Base-by-base conservation (phyloP, 2,329 filamentous ascomycete species). In the Colletotrichum eleusines region DNA sequence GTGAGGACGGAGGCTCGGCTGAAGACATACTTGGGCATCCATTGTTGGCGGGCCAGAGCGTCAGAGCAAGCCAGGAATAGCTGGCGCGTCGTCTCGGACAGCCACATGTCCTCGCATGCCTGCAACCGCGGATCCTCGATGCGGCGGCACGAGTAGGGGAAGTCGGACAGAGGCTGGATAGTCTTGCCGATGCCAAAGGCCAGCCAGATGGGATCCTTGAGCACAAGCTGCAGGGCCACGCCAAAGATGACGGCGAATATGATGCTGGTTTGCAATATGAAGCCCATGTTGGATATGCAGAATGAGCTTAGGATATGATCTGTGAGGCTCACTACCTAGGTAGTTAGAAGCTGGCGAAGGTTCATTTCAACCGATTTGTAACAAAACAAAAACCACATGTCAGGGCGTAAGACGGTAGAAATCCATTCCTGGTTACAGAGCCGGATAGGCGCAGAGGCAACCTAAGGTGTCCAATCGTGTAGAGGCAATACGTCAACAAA, bases 31-130 rank as follows among this genome's bases (percentile, higher is more conserved):
- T 74, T 75, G 2, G 78, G 77, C 57, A 75, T 63, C 77, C 77
- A 79, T 26, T 46, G 69, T n/a, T 20, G 38, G 20, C 76, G 69
- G 0, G 60, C 55, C 8, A 68, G 40, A 2, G 74, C 35, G 11
- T 77, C 75, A 1, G 76, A 77, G 70, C 78, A 80, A 11, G 76
- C 77, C 7, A 79, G 75, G 61, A 78, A 80, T 12, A 79, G 69
- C 53, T 76, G 74, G 16, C 77, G 73, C n/a, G 76, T 77, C 26
- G 70, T 38, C 61, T 78, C 76, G 18, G 76, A 78, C 1, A 79
- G 61, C 77, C 76, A 79, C 76, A 79, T 77, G 51, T 80, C 78
- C 72, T 79, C 78, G 72, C 77, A 80, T 60, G 69, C 64, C 50
- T 77, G 74, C 28, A 79, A 68, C 26, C 66, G 68, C n/a, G 73